A percentile compares a stretch with the other conserved stretches of the same genome.
Evolutionary conservation across 371 early-diverging fungal genomes (phyloP).

Genomic region (Rhizopus delemar): DNA sequence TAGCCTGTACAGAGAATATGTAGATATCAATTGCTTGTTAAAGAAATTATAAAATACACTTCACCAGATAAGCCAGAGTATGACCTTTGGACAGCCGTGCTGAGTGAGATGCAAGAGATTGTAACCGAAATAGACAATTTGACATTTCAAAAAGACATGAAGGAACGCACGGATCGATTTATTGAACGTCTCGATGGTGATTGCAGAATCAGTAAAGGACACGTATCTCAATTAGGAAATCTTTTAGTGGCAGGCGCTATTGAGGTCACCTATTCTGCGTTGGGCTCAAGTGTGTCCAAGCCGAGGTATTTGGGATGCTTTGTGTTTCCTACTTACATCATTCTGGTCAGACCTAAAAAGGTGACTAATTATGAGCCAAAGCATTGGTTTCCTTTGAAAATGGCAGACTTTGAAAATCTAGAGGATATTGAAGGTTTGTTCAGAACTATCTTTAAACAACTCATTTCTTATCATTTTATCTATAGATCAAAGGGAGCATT

Average conservation of each 20-base stretch:
- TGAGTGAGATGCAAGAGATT: constrained; percentile 35
- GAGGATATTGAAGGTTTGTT: constrained; percentile 41
- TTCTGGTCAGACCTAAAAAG: constrained; percentile 59
- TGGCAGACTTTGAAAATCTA: constrained; percentile 49
- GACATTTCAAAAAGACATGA: constrained; percentile 34
- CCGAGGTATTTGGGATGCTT: constrained; percentile 56
- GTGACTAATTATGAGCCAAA: constrained; percentile 53
- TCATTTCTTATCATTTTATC: background rate
- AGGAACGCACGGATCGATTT: constrained; percentile 42
- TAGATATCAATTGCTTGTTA: constrained; percentile 46
- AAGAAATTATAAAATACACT: constrained; percentile 45
- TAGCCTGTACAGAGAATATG: constrained; percentile 56
- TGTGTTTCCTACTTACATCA: constrained; percentile 53
- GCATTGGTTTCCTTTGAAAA: constrained; percentile 59
- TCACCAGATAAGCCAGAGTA: constrained; percentile 29
- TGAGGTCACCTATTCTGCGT: constrained; percentile 46
- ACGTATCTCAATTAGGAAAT: constrained; percentile 36
- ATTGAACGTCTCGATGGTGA: constrained; percentile 42
- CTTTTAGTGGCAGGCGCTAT: constrained; percentile 42
- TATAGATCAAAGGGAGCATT: constrained; percentile 34
- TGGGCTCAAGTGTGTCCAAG: constrained; percentile 40
- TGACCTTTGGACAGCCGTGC: constrained; percentile 24
- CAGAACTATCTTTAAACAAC: background rate
- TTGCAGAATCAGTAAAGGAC: constrained; percentile 35
- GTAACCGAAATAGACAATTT: constrained; percentile 41